Conservation (phyloP, 306 rosid species). For the Trichosanthes truncata region DNA sequence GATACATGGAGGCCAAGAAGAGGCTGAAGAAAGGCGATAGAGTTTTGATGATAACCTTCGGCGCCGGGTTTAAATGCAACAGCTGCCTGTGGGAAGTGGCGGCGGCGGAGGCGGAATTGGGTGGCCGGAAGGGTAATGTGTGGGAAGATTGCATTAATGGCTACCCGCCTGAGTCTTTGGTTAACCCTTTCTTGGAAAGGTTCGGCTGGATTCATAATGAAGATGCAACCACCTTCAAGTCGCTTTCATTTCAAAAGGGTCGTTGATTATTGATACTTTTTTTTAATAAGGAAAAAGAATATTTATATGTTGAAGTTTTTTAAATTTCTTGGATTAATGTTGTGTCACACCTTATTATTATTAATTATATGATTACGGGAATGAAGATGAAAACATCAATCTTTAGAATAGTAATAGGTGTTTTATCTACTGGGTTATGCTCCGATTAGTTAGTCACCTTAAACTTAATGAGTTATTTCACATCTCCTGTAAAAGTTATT, state of each 20-base stretch:
- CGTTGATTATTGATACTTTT: neutral
- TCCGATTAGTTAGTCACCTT: too few species aligned
- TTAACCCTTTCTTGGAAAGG: slow-evolving; percentile 58
- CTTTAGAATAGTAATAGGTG: too few species aligned
- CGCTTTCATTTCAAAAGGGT: neutral
- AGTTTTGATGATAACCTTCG: slow-evolving; percentile 79
- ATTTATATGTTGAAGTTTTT: too few species aligned
- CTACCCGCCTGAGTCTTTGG: slow-evolving; percentile 40
- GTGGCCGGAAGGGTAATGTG: slow-evolving; percentile 29
- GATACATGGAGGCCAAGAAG: slow-evolving; percentile 87
- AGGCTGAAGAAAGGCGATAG: slow-evolving; percentile 56
- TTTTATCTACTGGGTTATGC: too few species aligned
- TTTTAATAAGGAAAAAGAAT: neutral
- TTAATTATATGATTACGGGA: too few species aligned
- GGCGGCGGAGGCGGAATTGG: neutral
- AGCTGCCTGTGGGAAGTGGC: slow-evolving; percentile 73
- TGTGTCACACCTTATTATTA: too few species aligned
- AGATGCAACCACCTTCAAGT: slow-evolving; percentile 1
- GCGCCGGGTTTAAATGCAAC: slow-evolving; percentile 91
- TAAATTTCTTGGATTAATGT: too few species aligned
- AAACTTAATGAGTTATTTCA: too few species aligned
- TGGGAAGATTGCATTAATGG: slow-evolving; percentile 49
- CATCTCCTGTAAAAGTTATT: too few species aligned
- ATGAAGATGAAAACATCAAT: too few species aligned
- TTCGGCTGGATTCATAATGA: slow-evolving; percentile 38